Evolutionary conservation across 805 yeast genomes (phyloP).

Genomic region (Suhomyces xylopsoci): DNA sequence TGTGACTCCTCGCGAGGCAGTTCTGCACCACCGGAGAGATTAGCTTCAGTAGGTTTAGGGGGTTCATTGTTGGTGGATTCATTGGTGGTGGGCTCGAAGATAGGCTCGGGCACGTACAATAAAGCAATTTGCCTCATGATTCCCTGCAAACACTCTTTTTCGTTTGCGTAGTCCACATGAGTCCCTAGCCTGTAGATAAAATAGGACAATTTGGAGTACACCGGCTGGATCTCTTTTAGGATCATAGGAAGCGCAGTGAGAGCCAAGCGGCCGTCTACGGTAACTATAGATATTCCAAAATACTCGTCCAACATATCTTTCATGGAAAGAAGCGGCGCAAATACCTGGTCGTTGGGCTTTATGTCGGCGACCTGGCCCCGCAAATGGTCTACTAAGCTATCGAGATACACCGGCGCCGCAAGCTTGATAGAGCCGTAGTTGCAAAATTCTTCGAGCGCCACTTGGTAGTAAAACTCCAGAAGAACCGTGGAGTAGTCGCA

Average conservation of each 20-base stretch:
- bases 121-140: constrained; percentile 67
- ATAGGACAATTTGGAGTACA: constrained; percentile 58
- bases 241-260: constrained; percentile 65
- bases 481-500: constrained; percentile 77
- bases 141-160: constrained; percentile 63
- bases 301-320: constrained; percentile 79
- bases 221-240: constrained; percentile 60
- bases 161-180: constrained; percentile 63
- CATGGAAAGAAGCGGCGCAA: constrained; percentile 41
- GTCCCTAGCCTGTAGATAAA: constrained; percentile 63
- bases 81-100: no score
- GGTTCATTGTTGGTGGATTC: no score
- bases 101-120: constrained; percentile 64
- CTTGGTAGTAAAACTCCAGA: constrained; percentile 74
- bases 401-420: constrained; percentile 19
- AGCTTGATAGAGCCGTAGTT: constrained; percentile 61
- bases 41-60: no score
- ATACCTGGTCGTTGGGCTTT: constrained; percentile 16
- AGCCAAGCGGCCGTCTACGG: constrained; percentile 35
- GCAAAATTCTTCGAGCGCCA: constrained; percentile 71
- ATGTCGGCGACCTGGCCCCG: constrained; percentile 18
- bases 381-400: constrained; percentile 38
- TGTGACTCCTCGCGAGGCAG: background rate
- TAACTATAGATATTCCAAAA: constrained; percentile 33
- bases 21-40: no score